Conservation (phyloP, 1,139 yeast genomes). For the Tardiomyces depauwii region DNA sequence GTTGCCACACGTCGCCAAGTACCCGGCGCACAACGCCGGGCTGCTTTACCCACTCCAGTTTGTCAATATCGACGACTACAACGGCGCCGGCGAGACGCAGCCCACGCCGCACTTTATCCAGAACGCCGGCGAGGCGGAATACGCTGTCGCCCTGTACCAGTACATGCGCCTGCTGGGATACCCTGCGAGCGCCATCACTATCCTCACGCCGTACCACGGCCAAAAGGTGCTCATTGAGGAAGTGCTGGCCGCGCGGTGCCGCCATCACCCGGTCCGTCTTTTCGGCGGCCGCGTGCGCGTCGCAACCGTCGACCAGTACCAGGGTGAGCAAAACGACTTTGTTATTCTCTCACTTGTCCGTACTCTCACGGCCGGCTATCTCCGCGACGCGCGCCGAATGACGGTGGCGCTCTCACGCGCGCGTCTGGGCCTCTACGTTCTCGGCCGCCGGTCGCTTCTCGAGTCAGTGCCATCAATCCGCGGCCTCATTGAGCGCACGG, state of each 20-base stretch:
- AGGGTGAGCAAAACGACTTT: constrained; percentile 22
- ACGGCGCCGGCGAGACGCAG: constrained; percentile 13
- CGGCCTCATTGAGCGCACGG: neutral
- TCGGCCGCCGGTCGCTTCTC: constrained; percentile 16
- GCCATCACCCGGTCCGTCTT: constrained; percentile 3
- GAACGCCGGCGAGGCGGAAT: constrained; percentile 44
- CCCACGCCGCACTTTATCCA: neutral
- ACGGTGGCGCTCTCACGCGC: constrained; percentile 23
- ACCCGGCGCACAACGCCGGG: constrained; percentile 30
- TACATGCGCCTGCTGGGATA: constrained; percentile 40
- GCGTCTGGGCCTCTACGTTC: constrained; percentile 25
- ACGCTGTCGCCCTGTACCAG: constrained; percentile 35
- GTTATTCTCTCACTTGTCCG: constrained; percentile 17
- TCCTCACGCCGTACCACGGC: constrained; percentile 32
- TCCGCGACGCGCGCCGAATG: constrained; percentile 17
- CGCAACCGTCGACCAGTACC: constrained; percentile 20
- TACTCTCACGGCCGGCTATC: constrained; percentile 13
- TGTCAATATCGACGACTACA: constrained; percentile 26
- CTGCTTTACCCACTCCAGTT: constrained; percentile 29
- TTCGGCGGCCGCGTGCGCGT: constrained; percentile 24
- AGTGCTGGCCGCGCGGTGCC: constrained; percentile 2
- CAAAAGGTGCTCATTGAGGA: constrained; percentile 24
- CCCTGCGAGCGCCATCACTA: constrained; percentile 29
- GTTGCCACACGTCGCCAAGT: constrained; percentile 4
- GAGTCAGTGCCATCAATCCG: neutral